These are phyloP conservation scores for Sarcodon sp. DNA, from an alignment of 768 basidiomycete species.

Conservation along the genomic window DNA sequence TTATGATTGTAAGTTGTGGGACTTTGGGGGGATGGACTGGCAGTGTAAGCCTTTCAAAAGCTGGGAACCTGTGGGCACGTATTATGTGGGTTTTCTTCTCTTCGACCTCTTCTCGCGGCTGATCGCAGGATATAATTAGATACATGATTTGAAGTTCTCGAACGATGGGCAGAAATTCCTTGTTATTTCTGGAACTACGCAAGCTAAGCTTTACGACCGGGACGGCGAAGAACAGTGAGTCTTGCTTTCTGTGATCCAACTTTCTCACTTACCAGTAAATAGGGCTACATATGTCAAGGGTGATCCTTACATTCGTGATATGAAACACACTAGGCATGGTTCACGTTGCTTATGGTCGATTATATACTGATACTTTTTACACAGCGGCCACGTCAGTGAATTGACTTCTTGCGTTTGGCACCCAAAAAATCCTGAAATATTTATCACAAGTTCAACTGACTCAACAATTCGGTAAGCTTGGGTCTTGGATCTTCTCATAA, in stretches of 20 bases:
- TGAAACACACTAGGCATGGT: constrained; percentile 82
- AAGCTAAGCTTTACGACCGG: constrained; percentile 81
- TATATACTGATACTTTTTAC: constrained; percentile 4
- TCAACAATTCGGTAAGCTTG: constrained; percentile 74
- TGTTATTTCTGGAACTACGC: constrained; percentile 76
- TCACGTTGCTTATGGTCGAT: neutral
- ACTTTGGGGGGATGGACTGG: constrained; percentile 95
- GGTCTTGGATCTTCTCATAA: neutral
- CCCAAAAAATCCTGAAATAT: constrained; percentile 70
- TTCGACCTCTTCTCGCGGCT: constrained; percentile 4
- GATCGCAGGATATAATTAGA: constrained; percentile 28
- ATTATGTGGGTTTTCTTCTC: constrained; percentile 48
- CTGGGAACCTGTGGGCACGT: constrained; percentile 90
- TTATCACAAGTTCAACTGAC: constrained; percentile 92
- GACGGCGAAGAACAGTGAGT: constrained; percentile 91
- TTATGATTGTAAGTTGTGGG: constrained; percentile 98
- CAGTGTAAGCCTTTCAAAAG: constrained; percentile 89
- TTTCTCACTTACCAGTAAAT: constrained; percentile 33
- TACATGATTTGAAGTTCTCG: constrained; percentile 86
- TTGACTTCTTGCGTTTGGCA: constrained; percentile 88
- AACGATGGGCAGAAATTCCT: constrained; percentile 79
- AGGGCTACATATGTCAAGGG: constrained; percentile 84
- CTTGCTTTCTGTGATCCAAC: constrained; percentile 8
- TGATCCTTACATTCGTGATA: constrained; percentile 96
- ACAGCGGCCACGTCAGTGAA: constrained; percentile 90